Evolutionary conservation across 306 rosid genomes (phyloP).

Genomic region (Cucumis hystrix): DNA sequence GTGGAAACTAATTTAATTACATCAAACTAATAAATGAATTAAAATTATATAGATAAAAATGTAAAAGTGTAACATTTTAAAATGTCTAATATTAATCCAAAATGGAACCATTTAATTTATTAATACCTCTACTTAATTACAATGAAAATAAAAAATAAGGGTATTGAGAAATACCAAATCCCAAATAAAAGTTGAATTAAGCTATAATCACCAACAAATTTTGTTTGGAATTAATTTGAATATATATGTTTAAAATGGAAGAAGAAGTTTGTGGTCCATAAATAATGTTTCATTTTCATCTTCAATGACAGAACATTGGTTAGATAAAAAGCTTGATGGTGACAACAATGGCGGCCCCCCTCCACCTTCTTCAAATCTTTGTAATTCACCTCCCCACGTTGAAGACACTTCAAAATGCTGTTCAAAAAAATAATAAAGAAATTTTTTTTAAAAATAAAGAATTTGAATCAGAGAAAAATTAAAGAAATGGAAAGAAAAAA

Average conservation of each 20-base stretch:
- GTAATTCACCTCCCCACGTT: background rate
- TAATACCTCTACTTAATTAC: background rate
- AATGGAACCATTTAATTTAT: background rate
- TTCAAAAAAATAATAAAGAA: background rate
- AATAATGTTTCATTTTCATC: background rate
- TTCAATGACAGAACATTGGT: background rate
- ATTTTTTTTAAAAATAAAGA: background rate
- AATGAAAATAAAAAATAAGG: background rate
- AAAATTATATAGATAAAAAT: too few relatives aligned
- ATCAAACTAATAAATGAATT: too few relatives aligned
- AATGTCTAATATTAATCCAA: too few relatives aligned
- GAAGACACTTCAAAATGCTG: background rate
- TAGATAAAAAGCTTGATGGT: background rate
- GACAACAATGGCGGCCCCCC: background rate
- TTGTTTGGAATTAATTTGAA: too few relatives aligned
- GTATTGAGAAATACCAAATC: background rate
- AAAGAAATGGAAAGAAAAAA: background rate
- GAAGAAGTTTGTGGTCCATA: background rate
- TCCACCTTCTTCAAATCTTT: background rate
- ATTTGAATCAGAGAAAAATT: background rate
- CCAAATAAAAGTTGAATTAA: background rate
- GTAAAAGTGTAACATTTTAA: too few relatives aligned
- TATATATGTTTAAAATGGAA: background rate
- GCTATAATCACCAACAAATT: too few relatives aligned
- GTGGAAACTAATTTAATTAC: too few relatives aligned